phyloP scores from a whole-genome alignment of 2,329 filamentous ascomycete genomes.

The Dryadomyces quercivorus region DNA sequence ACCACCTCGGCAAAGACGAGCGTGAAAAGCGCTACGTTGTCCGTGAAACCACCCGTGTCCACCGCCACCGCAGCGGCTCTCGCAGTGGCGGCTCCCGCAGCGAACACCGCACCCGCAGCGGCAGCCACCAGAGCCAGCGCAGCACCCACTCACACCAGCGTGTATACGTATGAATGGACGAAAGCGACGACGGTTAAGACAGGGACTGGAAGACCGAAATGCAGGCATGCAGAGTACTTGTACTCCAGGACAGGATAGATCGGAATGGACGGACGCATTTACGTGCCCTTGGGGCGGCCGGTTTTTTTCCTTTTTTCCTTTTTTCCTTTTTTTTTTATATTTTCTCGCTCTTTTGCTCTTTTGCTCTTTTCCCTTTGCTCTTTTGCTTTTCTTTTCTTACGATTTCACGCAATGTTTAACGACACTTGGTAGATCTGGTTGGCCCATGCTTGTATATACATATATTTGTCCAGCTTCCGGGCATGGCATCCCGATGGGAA shows the following conservation, averaged over 20 bases:
- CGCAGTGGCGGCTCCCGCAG: slow-evolving; percentile 33
- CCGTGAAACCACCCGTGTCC: slow-evolving; percentile 34
- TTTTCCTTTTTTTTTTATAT: background rate
- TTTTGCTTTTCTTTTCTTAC: background rate
- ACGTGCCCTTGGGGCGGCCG: background rate
- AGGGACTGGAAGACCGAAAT: background rate
- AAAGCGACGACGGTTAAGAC: background rate
- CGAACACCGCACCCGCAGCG: slow-evolving; percentile 20
- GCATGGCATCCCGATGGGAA: too few species aligned
- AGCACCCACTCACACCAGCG: slow-evolving; percentile 37
- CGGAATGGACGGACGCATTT: background rate
- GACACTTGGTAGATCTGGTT: background rate
- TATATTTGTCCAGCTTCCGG: too few species aligned
- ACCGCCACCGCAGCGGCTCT: slow-evolving; percentile 22
- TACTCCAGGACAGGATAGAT: background rate
- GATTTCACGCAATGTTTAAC: background rate
- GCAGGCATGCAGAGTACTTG: background rate
- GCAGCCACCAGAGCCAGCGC: slow-evolving; percentile 22
- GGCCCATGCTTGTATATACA: too few species aligned
- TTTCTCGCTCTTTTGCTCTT: too few species aligned
- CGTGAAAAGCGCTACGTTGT: slow-evolving; percentile 37
- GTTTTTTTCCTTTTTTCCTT: background rate
- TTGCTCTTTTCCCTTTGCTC: too few species aligned
- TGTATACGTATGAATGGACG: slow-evolving; percentile 30
- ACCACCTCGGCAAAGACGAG: slow-evolving; percentile 25